Base-by-base conservation (phyloP, 306 rosid genomes). In the Echinosophora koreensis region DNA sequence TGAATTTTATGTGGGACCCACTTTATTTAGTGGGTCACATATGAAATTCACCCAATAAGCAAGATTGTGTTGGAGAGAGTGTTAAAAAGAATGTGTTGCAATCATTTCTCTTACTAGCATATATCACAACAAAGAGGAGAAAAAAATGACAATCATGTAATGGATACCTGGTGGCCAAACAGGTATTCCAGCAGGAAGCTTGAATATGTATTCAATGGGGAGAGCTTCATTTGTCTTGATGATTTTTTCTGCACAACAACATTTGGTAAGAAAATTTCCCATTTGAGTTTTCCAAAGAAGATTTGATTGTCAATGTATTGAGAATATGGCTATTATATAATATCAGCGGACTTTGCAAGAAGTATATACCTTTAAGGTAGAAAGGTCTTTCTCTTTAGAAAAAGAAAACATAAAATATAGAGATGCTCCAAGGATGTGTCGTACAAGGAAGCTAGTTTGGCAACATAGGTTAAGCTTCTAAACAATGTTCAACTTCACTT, bases 141-240 rank as follows among this genome's bases (percentile, higher is more conserved):
- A 32, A 47, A 64, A 69, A 28, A 32, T 12, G 35, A 44, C 0
- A 10, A 47, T 51, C 14, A 13, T 4, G 10, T 38, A 39, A 35
- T 30, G 16, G 50, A 15, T 56, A 86, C 93, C 88, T 70, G 83
- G 30, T 6, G 92, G 87, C 88, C 82, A 86, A 55, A 69, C 22
- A 12, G 85, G 88, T 0, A 34, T 4, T 37, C 80, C 63, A 78
- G 83, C 78, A 16, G 96, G 94, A 87, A 94, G 86, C 80, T 87
- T 77, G 87, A 90, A 92, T 5, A 61, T 58, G 50, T 82, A 81
- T 32, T 89, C 81, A 42, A 90, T 81, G 17, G 97, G 87, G 35
- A 77, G 80, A 61, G 71, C 5, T 50, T 71, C 42, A 22, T 60
- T 49, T 77, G 66, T 79, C 73, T 81, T 78, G 50, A 44, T 9